Base-by-base conservation (phyloP, 2,329 filamentous ascomycete genomes). In the Cladosporium oxysporum region DNA sequence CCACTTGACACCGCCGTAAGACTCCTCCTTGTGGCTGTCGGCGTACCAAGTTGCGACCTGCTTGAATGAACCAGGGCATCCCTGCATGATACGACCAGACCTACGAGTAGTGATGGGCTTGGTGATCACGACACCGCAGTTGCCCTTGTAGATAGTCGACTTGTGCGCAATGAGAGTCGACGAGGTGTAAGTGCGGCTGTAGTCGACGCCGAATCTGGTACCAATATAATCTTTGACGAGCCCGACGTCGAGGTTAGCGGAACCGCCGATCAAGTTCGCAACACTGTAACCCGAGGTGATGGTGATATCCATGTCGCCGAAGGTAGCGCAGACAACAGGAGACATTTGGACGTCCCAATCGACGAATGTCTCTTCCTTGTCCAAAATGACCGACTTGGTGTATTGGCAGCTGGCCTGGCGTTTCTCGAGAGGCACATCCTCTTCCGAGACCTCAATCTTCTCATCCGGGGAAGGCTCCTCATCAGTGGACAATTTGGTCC, bases 271-370 rank as follows among this genome's bases (percentile, higher is more conserved):
- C 18, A 6, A 10, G 41, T 47, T 47, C 37, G 68, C 55, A 29
- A 69, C 65, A 10, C 8, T 35, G n/a, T 59, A 67, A 21, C 67
- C 68, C 29, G 29, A 35, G 29, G 58, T 58, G 31, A 68, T 62
- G 28, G 49, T 64, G 14, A 68, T 67, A 41, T 64, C 63, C 18
- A 67, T 66, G 44, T 57, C 41, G 41, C 41, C 41, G 21, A 37
- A 26, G 14, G 14, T 33, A 23, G 62, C 65, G 47, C 68, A 68
- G 37, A 61, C 65, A 10, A 69, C 67, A 29, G 60, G 66, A 26
- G 68, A 69, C 68, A 69, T 69, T 35, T 68, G 68, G 18, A 68
- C 63, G 53, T 69, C 67, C 67, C 67, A 68, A 33, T 69, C 68
- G 23, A 68, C 59, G 57, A 69, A 69, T n/a, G 21, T n/a, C 41